Base-by-base conservation (phyloP, 495 filamentous ascomycete species). In the Venustampulla echinocandica region DNA sequence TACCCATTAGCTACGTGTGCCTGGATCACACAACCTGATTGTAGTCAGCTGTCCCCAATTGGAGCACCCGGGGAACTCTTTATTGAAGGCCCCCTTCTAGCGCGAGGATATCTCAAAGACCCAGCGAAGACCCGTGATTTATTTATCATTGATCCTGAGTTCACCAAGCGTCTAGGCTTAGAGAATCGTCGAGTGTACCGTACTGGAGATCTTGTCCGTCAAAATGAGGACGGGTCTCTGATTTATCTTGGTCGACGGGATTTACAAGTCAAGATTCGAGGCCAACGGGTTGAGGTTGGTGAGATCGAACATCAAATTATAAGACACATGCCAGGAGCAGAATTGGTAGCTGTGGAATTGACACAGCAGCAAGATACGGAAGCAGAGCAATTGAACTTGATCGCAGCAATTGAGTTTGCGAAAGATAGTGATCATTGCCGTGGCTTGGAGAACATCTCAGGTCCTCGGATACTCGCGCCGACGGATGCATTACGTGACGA, bases 21-120 rank as follows among this genome's bases (percentile, higher is more conserved):
- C 4, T 85, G 81, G 80, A 62, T 84, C 46, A 69, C 77, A 18
- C 71, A 84, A 43, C 67, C 75, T 0, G 66, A 82, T 46, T 68
- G 70, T 37, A 50, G 76, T 15, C 46, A 56, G 1, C 67, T 85
- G 10, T 63, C 75, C 18, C 74, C 79, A 0, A 57, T 82, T 11
- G 81, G 81, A 14, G 62, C 64, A 6, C 60, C 78, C 27, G 81
- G 81, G 25, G 81, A 84, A 54, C 55, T 84, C 20, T 57, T 76
- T 1, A 65, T 85, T 15, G 79, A 82, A 63, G 79, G 80, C 0
- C 73, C 79, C 0, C 61, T 74, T 25, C 58, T 82, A 10, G 69
- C 67, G 11, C 58, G 61, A 0, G 69, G 68, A 0, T 82, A 82
- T 46, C 58, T 81, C 4, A 57, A 60, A 15, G 32, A 47, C 18